Conservation (phyloP, 2,329 filamentous ascomycete genomes). For the Epichloe typhina region DNA sequence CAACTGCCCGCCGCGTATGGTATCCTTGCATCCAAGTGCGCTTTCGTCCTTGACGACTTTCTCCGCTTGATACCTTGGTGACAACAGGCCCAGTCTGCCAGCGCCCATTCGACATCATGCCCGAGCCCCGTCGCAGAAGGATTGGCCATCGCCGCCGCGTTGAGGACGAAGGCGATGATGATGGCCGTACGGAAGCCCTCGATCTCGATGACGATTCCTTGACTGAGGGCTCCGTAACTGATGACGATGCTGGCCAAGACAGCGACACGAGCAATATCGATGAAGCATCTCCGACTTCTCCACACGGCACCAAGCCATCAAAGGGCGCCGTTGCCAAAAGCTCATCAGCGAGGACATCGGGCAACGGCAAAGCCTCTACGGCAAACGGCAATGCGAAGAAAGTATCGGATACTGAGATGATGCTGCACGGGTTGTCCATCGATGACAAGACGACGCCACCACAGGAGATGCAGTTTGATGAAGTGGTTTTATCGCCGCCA, state of each 20-base stretch:
- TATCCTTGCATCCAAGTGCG: slow-evolving; percentile 13
- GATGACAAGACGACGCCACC: slow-evolving; percentile 27
- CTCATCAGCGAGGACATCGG: slow-evolving; percentile 24
- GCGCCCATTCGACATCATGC: slow-evolving; percentile 16
- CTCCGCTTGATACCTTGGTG: slow-evolving; percentile 11
- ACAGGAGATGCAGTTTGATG: slow-evolving; percentile 35
- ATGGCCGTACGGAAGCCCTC: slow-evolving; percentile 39
- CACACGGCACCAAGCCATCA: slow-evolving; percentile 26
- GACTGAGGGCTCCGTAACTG: slow-evolving; percentile 51
- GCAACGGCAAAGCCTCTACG: slow-evolving; percentile 23
- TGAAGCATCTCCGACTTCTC: slow-evolving; percentile 38
- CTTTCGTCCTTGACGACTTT: slow-evolving; percentile 14
- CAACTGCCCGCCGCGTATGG: slow-evolving; percentile 14
- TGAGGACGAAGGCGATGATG: slow-evolving; percentile 60
- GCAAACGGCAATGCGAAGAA: slow-evolving; percentile 20
- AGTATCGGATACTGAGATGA: slow-evolving; percentile 42
- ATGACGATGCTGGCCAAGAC: slow-evolving; percentile 45
- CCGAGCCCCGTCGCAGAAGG: slow-evolving; percentile 45
- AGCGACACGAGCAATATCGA: slow-evolving; percentile 53
- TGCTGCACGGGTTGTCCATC: slow-evolving; percentile 41
- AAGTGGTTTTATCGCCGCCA: slow-evolving; percentile 24
- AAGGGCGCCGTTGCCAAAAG: slow-evolving; percentile 25
- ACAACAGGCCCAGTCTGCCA: not conserved
- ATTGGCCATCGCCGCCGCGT: slow-evolving; percentile 55
- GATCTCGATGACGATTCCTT: slow-evolving; percentile 53